Percentiles rank a stretch among this genome's conserved stretches.
Conservation (phyloP, 805 yeast species). For the Citeromyces matritensis region DNA sequence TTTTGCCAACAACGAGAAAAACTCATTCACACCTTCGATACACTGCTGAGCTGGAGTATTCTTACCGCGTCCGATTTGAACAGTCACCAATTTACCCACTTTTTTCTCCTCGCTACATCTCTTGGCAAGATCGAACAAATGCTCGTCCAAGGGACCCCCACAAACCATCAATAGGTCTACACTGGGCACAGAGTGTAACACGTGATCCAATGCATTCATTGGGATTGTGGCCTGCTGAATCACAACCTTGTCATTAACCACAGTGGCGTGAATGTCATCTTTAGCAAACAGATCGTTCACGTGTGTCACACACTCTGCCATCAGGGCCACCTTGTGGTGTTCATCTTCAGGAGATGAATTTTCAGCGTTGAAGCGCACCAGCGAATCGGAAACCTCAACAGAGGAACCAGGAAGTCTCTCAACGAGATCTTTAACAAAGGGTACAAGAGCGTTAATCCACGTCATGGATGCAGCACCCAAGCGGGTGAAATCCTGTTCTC, state of each 20-base stretch:
- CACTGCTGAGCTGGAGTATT: conserved; percentile 41
- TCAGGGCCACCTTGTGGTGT: conserved; percentile 48
- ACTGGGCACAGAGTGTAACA: conserved; percentile 14
- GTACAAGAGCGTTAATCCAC: conserved; percentile 47
- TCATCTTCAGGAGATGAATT: conserved; percentile 40
- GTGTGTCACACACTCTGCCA: conserved; percentile 79
- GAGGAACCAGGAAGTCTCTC: conserved; percentile 75
- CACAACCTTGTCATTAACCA: conserved; percentile 52
- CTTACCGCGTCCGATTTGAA: conserved; percentile 39
- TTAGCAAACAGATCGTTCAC: conserved; percentile 61
- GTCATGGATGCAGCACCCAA: conserved; percentile 33
- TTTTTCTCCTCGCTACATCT: conserved; percentile 18
- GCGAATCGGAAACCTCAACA: conserved; percentile 59
- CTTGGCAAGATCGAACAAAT: conserved; percentile 40
- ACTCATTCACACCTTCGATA: conserved; percentile 56
- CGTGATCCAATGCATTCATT: conserved; percentile 36
- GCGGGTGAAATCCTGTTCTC: conserved; percentile 42
- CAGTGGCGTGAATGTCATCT: conserved; percentile 61
- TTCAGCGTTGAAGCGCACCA: conserved; percentile 65
- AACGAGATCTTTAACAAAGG: conserved; percentile 39
- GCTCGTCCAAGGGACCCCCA: conserved; percentile 65
- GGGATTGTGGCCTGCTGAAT: conserved; percentile 54
- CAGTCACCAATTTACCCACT: conserved; percentile 36
- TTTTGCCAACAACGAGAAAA: conserved; percentile 32
- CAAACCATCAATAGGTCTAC: conserved; percentile 35